Conservation (phyloP, 1,284 basidiomycete genomes). For the Leccinum ambiguum region DNA sequence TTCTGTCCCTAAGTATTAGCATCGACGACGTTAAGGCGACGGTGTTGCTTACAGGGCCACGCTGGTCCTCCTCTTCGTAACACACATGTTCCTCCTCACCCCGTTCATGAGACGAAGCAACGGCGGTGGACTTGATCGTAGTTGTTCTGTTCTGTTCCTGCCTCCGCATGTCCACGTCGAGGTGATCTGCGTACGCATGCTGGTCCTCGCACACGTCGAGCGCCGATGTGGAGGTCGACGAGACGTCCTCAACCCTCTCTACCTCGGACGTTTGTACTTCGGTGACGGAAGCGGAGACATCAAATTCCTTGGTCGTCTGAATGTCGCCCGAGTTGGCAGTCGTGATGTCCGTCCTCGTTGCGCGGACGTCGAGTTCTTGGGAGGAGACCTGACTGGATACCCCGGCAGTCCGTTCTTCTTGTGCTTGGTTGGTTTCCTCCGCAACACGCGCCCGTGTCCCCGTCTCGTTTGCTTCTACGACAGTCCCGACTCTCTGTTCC, state of each 20-base stretch:
- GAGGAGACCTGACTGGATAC: background rate
- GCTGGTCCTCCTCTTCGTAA: background rate
- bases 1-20: background rate
- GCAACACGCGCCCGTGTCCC: background rate
- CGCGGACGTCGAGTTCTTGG: background rate
- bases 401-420: background rate
- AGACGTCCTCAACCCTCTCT: background rate
- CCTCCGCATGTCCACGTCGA: background rate
- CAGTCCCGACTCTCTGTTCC: background rate
- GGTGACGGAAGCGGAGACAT: background rate
- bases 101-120: background rate
- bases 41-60: background rate
- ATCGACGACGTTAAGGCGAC: background rate
- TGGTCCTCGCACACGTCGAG: background rate
- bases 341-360: background rate
- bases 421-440: background rate
- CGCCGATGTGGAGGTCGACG: background rate
- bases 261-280: background rate
- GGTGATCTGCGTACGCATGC: background rate
- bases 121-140: background rate
- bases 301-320: background rate
- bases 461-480: background rate
- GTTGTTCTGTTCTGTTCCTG: background rate
- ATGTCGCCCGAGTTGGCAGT: background rate
- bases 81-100: background rate